These are phyloP conservation scores for Fusarium nurragi DNA, from an alignment of 2,329 filamentous ascomycete species.

Conservation along the genomic window DNA sequence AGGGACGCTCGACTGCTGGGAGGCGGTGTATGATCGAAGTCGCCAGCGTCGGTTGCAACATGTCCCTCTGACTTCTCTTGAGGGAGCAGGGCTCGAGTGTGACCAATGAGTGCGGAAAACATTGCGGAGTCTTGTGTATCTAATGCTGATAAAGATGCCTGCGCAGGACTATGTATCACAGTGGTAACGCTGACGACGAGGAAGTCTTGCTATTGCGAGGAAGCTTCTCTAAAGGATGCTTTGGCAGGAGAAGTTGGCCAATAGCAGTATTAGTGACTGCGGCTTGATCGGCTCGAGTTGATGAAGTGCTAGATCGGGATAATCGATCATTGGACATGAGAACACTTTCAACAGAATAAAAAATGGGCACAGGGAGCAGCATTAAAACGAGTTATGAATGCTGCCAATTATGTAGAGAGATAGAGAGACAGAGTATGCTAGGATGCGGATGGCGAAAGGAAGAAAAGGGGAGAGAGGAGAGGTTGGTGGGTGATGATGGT, in stretches of 20 bases:
- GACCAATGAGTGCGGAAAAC: constrained; percentile 39
- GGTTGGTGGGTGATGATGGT: not conserved
- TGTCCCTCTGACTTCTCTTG: constrained; percentile 23
- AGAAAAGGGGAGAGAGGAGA: constrained; percentile 1
- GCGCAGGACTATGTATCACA: not conserved
- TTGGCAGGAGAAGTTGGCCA: not conserved
- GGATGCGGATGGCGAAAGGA: constrained; percentile 1
- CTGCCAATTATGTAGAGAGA: constrained; percentile 1
- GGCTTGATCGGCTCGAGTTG: not conserved
- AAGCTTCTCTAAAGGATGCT: not conserved
- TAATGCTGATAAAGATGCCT: not conserved
- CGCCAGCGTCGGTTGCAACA: constrained; percentile 35
- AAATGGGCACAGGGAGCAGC: not conserved
- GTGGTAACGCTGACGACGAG: not conserved
- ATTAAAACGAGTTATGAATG: constrained; percentile 2
- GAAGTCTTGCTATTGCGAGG: not conserved
- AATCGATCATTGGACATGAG: constrained; percentile 22
- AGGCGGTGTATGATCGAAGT: constrained; percentile 49
- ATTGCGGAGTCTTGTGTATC: constrained; percentile 20
- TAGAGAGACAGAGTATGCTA: not conserved
- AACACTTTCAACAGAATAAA: constrained; percentile 2
- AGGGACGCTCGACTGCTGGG: constrained; percentile 46
- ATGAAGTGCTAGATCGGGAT: constrained; percentile 7
- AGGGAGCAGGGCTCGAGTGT: constrained; percentile 36
- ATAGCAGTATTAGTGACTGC: not conserved